Evolutionary conservation across 345 rosid genomes (phyloP).

Genomic region (Citrus cavaleriei): DNA sequence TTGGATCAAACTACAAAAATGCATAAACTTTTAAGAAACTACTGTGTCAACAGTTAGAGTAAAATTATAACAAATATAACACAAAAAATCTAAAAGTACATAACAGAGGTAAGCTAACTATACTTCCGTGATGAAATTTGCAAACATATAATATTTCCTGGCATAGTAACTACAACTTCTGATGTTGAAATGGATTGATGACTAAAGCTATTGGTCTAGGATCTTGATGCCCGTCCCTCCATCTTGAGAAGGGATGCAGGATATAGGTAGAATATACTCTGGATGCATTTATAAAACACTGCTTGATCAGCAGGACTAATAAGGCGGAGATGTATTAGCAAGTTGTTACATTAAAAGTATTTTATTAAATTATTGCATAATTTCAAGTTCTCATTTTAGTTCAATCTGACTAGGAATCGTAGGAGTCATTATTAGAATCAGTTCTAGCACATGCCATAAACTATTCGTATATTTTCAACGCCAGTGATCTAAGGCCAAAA

Average conservation of each 20-base stretch:
- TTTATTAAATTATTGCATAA: not conserved
- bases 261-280: not conserved
- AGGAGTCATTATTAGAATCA: not conserved
- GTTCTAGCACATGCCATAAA: not conserved
- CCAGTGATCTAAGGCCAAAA: not conserved
- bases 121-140: not conserved
- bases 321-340: not conserved
- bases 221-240: not conserved
- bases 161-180: not conserved
- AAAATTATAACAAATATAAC: not conserved
- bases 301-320: not conserved
- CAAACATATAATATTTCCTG: not conserved
- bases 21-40: conserved; percentile 3
- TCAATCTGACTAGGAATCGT: not conserved
- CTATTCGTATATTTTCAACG: not conserved
- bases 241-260: not conserved
- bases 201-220: not conserved
- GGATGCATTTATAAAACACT: not conserved
- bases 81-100: not conserved
- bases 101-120: not conserved
- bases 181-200: not conserved
- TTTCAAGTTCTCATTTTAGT: not conserved
- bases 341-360: not conserved
- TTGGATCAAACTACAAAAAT: conserved; percentile 70
- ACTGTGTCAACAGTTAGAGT: not conserved